Evolutionary conservation across 257 asterid species (phyloP).

Genomic region (Petunia axillaris): DNA sequence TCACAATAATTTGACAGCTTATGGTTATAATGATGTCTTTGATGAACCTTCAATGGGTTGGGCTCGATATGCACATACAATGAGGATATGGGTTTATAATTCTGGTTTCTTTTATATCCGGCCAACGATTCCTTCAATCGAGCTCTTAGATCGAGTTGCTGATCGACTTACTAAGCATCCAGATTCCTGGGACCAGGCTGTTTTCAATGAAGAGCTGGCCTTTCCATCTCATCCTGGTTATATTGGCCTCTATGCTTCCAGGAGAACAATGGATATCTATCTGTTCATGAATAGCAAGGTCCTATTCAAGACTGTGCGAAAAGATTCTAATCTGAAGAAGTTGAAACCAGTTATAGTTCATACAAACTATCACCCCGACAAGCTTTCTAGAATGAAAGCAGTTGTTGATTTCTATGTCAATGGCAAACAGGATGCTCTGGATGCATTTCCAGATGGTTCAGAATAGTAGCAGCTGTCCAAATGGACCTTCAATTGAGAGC

Average conservation of each 20-base stretch:
- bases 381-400: conserved; percentile 39
- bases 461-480: conserved; percentile 5
- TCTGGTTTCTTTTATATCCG: conserved; percentile 40
- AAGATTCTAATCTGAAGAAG: conserved; percentile 34
- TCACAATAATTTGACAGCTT: conserved; percentile 36
- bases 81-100: conserved; percentile 41
- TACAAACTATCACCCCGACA: conserved; percentile 40
- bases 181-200: conserved; percentile 40
- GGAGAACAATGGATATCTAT: conserved; percentile 40
- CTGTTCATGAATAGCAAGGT: conserved; percentile 42
- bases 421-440: conserved; percentile 37
- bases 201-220: conserved; percentile 36
- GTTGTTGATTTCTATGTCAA: conserved; percentile 37
- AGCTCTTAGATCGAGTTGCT: conserved; percentile 39
- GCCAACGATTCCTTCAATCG: conserved; percentile 38
- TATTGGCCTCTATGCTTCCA: conserved; percentile 37
- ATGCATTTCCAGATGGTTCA: conserved; percentile 41
- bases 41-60: conserved; percentile 42
- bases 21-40: conserved; percentile 39
- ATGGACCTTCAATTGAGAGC: background rate
- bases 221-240: conserved; percentile 42
- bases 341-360: conserved; percentile 39
- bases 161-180: conserved; percentile 33
- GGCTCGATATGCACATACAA: conserved; percentile 42
- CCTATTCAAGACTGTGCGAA: conserved; percentile 36